Percentiles rank a stretch among this genome's conserved stretches.
These are phyloP conservation scores for Talaromyces verruculosus DNA, from an alignment of 2,329 filamentous ascomycete species.

Conservation along the genomic window DNA sequence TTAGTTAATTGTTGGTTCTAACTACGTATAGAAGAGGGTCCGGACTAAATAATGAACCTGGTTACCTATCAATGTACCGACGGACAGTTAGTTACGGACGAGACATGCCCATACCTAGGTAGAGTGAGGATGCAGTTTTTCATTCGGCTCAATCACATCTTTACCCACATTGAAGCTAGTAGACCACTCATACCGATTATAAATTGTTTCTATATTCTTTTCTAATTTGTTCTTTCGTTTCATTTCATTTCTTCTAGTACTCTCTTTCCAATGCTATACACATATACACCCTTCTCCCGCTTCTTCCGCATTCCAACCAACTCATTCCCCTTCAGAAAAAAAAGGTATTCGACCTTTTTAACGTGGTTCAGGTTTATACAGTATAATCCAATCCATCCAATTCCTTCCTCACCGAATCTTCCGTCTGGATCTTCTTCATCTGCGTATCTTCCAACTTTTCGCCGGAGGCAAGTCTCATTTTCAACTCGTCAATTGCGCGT, in stretches of 20 bases:
- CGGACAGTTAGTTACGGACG: background rate
- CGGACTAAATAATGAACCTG: background rate
- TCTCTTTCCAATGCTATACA: background rate
- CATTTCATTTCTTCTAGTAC: background rate
- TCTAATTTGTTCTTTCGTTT: background rate
- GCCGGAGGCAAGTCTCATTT: constrained; percentile 90
- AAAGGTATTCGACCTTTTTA: too few relatives aligned
- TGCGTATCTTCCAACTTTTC: constrained; percentile 99
- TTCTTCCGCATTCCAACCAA: background rate
- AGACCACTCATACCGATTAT: background rate
- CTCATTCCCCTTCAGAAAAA: too few relatives aligned
- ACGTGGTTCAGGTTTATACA: constrained; percentile 28
- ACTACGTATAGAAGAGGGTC: background rate
- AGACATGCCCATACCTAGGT: background rate
- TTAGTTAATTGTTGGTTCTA: background rate
- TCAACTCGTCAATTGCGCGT: constrained; percentile 93
- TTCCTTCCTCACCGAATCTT: constrained; percentile 80
- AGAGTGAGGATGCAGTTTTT: background rate
- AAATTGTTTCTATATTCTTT: background rate
- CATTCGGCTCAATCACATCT: background rate
- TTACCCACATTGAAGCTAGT: too few relatives aligned
- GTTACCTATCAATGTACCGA: too few relatives aligned
- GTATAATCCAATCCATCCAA: constrained; percentile 62
- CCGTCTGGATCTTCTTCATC: constrained; percentile 95
- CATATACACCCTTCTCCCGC: background rate